These are phyloP conservation scores for Rubroboletus satanas DNA, from an alignment of 768 basidiomycete genomes.

Conservation along the genomic window DNA sequence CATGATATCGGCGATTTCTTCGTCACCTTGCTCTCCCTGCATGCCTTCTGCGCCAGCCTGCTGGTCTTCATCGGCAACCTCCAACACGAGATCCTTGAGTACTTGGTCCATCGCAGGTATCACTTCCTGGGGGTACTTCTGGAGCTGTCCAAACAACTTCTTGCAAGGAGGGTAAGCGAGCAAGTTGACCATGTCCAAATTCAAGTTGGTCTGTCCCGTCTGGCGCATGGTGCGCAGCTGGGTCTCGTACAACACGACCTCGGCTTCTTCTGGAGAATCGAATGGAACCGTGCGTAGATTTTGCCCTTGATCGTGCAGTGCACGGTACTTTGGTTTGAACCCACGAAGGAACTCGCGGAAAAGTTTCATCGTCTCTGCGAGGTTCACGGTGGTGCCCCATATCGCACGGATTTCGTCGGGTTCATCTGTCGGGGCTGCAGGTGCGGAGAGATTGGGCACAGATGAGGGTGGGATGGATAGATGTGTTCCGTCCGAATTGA, in stretches of 20 bases:
- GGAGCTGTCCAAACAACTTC: conserved; percentile 79
- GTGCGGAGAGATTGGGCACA: conserved; percentile 55
- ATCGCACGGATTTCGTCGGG: conserved; percentile 87
- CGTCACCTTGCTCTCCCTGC: conserved; percentile 70
- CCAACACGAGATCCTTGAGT: conserved; percentile 88
- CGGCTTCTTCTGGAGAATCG: conserved; percentile 60
- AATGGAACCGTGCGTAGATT: conserved; percentile 50
- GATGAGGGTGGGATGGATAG: conserved; percentile 58
- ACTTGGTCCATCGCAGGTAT: conserved; percentile 97
- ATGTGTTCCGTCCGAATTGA: conserved; percentile 56
- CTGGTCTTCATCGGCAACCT: conserved; percentile 79
- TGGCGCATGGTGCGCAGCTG: conserved; percentile 84
- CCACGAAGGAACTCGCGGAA: conserved; percentile 87
- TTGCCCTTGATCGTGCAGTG: conserved; percentile 62
- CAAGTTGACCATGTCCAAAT: conserved; percentile 84
- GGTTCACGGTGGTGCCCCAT: conserved; percentile 96
- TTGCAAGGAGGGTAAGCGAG: conserved; percentile 79
- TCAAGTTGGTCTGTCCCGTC: conserved; percentile 90
- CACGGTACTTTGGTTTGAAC: conserved; percentile 90
- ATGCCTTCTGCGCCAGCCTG: conserved; percentile 68
- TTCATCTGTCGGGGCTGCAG: conserved; percentile 59
- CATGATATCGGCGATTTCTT: conserved; percentile 87
- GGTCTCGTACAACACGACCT: conserved; percentile 68
- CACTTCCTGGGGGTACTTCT: conserved; percentile 96
- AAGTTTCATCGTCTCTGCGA: conserved; percentile 85